Conservation (phyloP, 1,284 basidiomycete genomes). For the Malassezia obtusa region DNA sequence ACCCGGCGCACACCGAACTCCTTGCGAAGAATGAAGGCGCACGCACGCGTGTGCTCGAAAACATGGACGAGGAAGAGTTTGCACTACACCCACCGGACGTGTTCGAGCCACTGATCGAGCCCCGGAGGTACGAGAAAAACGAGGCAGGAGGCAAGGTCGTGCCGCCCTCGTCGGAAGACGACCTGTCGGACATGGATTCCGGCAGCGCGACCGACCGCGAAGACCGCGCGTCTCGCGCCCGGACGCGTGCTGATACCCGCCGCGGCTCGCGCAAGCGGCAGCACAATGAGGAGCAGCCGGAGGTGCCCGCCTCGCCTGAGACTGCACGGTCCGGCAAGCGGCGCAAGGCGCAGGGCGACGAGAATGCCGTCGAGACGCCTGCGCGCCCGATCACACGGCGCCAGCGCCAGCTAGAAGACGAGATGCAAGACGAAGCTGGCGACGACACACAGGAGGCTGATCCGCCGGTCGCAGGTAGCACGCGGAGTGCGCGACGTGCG, state of each 20-base stretch:
- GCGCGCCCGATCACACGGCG: slow-evolving; percentile 11
- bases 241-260: background rate
- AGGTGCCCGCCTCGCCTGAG: background rate
- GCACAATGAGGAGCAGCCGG: background rate
- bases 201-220: background rate
- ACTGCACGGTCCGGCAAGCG: background rate
- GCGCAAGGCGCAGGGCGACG: slow-evolving; percentile 2
- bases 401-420: slow-evolving; percentile 12
- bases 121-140: background rate
- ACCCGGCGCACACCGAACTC: background rate
- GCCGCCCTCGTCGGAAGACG: background rate
- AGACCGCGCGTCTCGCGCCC: background rate
- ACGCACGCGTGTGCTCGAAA: slow-evolving; percentile 5
- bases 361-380: background rate
- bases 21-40: slow-evolving; percentile 2
- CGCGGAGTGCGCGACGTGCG: background rate
- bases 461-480: background rate
- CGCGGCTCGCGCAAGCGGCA: slow-evolving; percentile 9
- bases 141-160: background rate
- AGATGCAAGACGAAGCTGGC: background rate
- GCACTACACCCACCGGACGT: slow-evolving; percentile 1
- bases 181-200: slow-evolving; percentile 1
- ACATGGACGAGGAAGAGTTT: slow-evolving; percentile 15
- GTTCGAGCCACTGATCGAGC: slow-evolving; percentile 3
- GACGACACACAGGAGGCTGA: background rate